Evolutionary conservation across 2,329 filamentous ascomycete genomes (phyloP).

Genomic region (Apiospora kogelbergensis): DNA sequence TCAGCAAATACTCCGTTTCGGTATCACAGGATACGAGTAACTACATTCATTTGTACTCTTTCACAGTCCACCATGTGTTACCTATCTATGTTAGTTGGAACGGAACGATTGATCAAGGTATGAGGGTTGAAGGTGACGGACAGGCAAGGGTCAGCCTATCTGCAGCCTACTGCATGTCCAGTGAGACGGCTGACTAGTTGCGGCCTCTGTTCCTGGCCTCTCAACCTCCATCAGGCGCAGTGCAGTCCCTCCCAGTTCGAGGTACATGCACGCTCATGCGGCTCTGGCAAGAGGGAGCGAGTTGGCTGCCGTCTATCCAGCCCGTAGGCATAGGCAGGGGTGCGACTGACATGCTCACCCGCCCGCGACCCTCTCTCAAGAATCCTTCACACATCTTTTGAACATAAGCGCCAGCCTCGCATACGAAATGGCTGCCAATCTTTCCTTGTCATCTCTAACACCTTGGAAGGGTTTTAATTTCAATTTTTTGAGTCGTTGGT

Average conservation of each 20-base stretch:
- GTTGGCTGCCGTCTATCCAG: background rate
- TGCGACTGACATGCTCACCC: background rate
- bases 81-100: background rate
- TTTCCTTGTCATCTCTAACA: background rate
- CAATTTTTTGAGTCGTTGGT: background rate
- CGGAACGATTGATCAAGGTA: too few species aligned
- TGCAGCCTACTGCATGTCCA: background rate
- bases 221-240: background rate
- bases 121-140: background rate
- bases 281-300: background rate
- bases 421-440: background rate
- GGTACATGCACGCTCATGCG: background rate
- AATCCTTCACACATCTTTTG: background rate
- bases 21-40: background rate
- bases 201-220: background rate
- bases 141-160: background rate
- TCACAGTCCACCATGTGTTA: background rate
- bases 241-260: background rate
- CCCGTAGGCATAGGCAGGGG: background rate
- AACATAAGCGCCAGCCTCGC: slow-evolving; percentile 7
- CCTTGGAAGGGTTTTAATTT: background rate
- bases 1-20: background rate
- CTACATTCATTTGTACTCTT: background rate
- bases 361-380: background rate
- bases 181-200: background rate